phyloP scores from a whole-genome alignment of 257 asterid genomes.

The Plectranthus barbatus region DNA sequence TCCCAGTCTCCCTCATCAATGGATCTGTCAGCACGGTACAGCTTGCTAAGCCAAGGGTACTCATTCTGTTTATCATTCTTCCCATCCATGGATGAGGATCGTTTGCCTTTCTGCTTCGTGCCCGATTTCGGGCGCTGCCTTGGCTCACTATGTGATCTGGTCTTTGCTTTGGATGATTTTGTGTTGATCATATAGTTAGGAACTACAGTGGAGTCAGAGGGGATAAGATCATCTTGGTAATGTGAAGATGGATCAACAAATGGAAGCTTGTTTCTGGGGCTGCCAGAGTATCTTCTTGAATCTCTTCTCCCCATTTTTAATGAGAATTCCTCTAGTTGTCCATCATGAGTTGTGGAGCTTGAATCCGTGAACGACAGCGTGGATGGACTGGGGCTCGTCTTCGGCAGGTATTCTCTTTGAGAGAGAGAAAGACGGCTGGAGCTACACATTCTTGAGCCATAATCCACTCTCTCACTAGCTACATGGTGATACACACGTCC shows the following conservation, averaged over 20 bases:
- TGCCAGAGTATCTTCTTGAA: slow-evolving; percentile 5
- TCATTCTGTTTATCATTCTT: slow-evolving; percentile 29
- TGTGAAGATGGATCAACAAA: slow-evolving; percentile 9
- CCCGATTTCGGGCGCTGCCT: slow-evolving; percentile 49
- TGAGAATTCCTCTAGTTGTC: no score
- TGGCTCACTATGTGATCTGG: slow-evolving; percentile 76
- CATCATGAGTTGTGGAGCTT: slow-evolving; percentile 16
- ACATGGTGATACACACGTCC: slow-evolving; percentile 17
- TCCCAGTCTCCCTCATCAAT: slow-evolving; percentile 21
- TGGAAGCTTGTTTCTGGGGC: slow-evolving; percentile 27
- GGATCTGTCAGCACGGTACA: slow-evolving; percentile 27
- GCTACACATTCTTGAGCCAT: slow-evolving; percentile 17
- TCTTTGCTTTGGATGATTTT: slow-evolving; percentile 57
- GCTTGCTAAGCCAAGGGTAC: slow-evolving; percentile 37
- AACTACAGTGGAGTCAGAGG: slow-evolving; percentile 13
- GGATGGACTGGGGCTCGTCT: slow-evolving; percentile 38
- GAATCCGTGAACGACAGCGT: slow-evolving; percentile 36
- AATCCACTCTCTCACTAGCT: slow-evolving; percentile 27
- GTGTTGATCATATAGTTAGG: slow-evolving; percentile 66
- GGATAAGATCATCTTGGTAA: slow-evolving; percentile 14
- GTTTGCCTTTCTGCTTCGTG: slow-evolving; percentile 29
- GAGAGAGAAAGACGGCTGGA: slow-evolving; percentile 30
- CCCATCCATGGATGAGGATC: slow-evolving; percentile 38
- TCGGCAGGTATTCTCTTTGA: slow-evolving; percentile 25
- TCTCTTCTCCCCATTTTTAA: no score